A percentile compares a stretch with the other conserved stretches of the same genome.
Evolutionary conservation across 2,329 filamentous ascomycete species (phyloP).

Genomic region (Raffaelea albimanens): DNA sequence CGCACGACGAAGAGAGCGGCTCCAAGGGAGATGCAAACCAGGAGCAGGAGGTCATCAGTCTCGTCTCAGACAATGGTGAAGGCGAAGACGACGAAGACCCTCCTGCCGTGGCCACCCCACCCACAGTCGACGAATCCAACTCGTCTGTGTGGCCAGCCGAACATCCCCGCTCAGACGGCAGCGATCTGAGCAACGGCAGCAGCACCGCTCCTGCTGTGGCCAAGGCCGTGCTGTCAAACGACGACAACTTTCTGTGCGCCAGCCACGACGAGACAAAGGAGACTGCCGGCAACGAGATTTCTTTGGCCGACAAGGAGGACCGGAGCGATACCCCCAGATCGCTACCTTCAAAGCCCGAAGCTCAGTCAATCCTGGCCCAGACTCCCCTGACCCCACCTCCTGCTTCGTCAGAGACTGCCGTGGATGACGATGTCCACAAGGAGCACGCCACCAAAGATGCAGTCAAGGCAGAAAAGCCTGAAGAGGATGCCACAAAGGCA

Average conservation of each 20-base stretch:
- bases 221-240: neutral
- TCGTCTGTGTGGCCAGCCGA: constrained; percentile 8
- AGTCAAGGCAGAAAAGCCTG: no score
- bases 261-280: neutral
- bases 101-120: constrained; percentile 10
- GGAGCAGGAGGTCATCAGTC: constrained; percentile 12
- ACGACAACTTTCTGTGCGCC: neutral
- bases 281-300: neutral
- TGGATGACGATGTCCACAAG: constrained; percentile 3
- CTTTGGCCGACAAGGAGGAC: neutral
- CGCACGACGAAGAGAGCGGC: neutral
- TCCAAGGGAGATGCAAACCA: constrained; percentile 2
- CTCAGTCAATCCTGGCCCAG: neutral
- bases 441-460: no score
- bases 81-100: constrained; percentile 12
- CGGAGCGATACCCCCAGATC: no score
- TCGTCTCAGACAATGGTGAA: constrained; percentile 14
- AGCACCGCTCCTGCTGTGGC: neutral
- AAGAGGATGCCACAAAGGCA: no score
- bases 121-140: neutral
- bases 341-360: neutral
- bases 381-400: constrained; percentile 10
- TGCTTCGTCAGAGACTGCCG: constrained; percentile 6
- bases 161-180: constrained; percentile 1
- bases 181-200: neutral